These are phyloP conservation scores for Dentipellis fragilis DNA, from an alignment of 768 basidiomycete genomes.

Conservation along the genomic window DNA sequence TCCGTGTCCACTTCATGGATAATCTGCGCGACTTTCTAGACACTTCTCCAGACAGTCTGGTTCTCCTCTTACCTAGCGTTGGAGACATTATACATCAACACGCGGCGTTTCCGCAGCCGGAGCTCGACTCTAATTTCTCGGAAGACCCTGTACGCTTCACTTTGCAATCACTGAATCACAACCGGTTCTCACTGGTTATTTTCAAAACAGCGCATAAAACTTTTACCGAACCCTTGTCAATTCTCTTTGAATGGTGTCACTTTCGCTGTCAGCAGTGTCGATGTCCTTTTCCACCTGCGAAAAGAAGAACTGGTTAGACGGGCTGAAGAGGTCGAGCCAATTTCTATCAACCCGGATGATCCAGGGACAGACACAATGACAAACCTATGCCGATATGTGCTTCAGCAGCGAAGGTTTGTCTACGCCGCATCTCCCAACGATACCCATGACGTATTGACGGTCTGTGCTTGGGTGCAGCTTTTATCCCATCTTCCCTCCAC, in stretches of 20 bases:
- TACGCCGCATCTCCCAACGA: background rate
- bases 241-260: constrained; percentile 80
- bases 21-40: constrained; percentile 49
- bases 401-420: constrained; percentile 77
- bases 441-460: background rate
- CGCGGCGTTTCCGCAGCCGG: constrained; percentile 77
- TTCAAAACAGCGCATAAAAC: constrained; percentile 52
- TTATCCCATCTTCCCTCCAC: constrained; percentile 90
- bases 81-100: constrained; percentile 75
- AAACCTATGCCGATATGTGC: constrained; percentile 64
- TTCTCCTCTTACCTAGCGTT: constrained; percentile 76
- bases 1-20: constrained; percentile 50
- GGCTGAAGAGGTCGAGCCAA: constrained; percentile 50
- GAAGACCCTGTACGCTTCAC: constrained; percentile 40
- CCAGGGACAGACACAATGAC: constrained; percentile 64
- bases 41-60: constrained; percentile 53
- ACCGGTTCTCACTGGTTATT: background rate
- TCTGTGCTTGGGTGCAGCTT: constrained; percentile 55
- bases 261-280: constrained; percentile 76
- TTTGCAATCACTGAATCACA: background rate
- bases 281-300: constrained; percentile 81
- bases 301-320: constrained; percentile 73
- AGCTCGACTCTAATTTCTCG: constrained; percentile 34
- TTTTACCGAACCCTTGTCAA: constrained; percentile 79
- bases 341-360: constrained; percentile 28